Conservation (phyloP, 495 filamentous ascomycete genomes). For the Penicillium pancosmium region DNA sequence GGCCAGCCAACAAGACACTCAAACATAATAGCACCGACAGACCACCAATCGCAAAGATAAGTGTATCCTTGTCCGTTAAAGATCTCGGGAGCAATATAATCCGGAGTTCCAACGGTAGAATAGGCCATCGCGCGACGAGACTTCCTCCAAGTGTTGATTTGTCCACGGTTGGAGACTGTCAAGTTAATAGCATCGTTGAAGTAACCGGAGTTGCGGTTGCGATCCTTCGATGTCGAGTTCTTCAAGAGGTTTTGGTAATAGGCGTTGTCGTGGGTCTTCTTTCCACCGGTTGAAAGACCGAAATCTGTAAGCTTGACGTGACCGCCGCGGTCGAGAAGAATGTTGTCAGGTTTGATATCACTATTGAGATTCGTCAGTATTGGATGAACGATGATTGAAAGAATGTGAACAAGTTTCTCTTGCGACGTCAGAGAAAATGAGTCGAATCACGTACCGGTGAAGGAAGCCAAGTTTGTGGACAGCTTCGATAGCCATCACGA, state of each 20-base stretch:
- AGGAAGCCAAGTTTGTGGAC: conserved; percentile 98
- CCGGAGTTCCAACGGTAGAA: conserved; percentile 96
- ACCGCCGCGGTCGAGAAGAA: conserved; percentile 89
- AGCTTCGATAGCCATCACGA: conserved; percentile 94
- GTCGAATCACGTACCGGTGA: conserved; percentile 71
- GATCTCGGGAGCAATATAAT: conserved; percentile 98
- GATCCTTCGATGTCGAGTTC: conserved; percentile 70
- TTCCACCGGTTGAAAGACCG: conserved; percentile 95
- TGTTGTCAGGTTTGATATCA: conserved; percentile 99
- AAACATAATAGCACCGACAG: conserved; percentile 98
- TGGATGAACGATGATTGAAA: not conserved
- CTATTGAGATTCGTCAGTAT: conserved; percentile 48
- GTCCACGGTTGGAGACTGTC: conserved; percentile 93
- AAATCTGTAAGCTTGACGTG: conserved; percentile 99
- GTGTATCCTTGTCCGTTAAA: conserved; percentile 95
- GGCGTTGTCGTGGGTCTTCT: conserved; percentile 94
- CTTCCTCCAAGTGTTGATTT: conserved; percentile 98
- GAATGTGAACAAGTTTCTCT: not conserved
- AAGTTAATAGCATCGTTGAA: conserved; percentile 97
- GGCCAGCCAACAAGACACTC: conserved; percentile 99
- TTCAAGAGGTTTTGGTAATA: conserved; percentile 98
- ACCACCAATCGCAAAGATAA: conserved; percentile 99
- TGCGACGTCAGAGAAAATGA: not conserved
- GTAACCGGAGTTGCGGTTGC: conserved; percentile 78
- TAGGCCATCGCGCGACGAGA: conserved; percentile 94